Percentiles rank a stretch among this genome's conserved stretches.
Conservation (phyloP, 2,329 filamentous ascomycete species). For the Alternaria sp. region DNA sequence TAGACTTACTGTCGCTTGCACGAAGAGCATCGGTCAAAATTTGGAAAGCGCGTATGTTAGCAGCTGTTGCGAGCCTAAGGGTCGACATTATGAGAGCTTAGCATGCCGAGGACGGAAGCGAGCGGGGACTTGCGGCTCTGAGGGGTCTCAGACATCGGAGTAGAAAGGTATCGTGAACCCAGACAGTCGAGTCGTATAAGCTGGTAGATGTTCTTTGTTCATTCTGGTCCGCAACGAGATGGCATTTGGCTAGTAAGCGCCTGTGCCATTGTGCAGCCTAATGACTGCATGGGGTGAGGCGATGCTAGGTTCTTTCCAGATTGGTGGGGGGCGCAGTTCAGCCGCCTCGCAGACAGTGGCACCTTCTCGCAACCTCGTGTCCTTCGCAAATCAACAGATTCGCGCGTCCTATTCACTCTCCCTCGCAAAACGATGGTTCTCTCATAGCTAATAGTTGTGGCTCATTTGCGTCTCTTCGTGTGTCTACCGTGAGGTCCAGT, state of each 20-base stretch:
- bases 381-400: conserved; percentile 2
- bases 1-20: conserved; percentile 20
- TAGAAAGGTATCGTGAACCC: background rate
- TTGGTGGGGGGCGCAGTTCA: conserved; percentile 19
- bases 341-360: conserved; percentile 8
- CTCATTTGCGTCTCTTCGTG: background rate
- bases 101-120: conserved; percentile 21
- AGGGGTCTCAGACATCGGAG: background rate
- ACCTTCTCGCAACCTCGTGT: conserved; percentile 6
- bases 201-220: conserved; percentile 5
- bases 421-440: background rate
- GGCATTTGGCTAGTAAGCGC: conserved; percentile 6
- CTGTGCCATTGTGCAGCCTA: background rate
- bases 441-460: background rate
- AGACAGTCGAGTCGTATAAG: background rate
- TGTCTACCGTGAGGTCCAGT: conserved; percentile 8
- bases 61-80: conserved; percentile 42
- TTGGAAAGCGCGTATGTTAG: conserved; percentile 43
- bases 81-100: conserved; percentile 22
- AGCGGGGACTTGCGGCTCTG: background rate
- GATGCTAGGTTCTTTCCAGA: conserved; percentile 14
- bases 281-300: conserved; percentile 9
- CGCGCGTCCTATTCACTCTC: background rate
- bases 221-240: conserved; percentile 8
- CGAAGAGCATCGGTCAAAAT: conserved; percentile 30